Conservation (phyloP, 192 early-diverging fungal genomes). For the Umbelopsis isabellina region DNA sequence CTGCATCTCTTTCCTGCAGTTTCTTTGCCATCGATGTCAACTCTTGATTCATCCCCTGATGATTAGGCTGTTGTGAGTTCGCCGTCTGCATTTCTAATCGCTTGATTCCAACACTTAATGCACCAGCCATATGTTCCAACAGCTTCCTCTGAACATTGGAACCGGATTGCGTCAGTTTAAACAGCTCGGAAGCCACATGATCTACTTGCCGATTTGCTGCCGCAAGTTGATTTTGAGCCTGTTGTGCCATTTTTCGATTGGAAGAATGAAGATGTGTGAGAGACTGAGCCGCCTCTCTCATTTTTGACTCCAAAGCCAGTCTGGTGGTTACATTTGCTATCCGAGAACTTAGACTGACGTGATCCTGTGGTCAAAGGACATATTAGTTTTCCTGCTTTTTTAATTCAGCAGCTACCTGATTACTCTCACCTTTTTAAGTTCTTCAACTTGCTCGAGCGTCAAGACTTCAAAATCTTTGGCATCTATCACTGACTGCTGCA, state of each 20-base stretch:
- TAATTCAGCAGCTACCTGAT: neutral
- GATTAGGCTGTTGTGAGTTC: neutral
- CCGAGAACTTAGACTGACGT: constrained; percentile 50
- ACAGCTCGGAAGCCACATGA: constrained; percentile 51
- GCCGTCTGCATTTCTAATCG: constrained; percentile 47
- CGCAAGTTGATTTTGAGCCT: constrained; percentile 54
- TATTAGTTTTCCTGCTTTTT: constrained; percentile 6
- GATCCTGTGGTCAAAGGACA: constrained; percentile 43
- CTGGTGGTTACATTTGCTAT: constrained; percentile 50
- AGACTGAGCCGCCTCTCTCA: constrained; percentile 60
- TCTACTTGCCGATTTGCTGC: constrained; percentile 56
- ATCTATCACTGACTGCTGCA: constrained; percentile 60
- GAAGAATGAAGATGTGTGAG: constrained; percentile 53
- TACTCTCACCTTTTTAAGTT: constrained; percentile 50
- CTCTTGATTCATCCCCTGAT: constrained; percentile 1
- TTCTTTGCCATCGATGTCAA: neutral
- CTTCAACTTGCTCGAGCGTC: constrained; percentile 55
- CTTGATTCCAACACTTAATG: constrained; percentile 50
- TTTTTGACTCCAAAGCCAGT: constrained; percentile 59
- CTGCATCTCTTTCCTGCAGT: neutral
- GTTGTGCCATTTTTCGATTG: constrained; percentile 53
- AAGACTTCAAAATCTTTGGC: constrained; percentile 56
- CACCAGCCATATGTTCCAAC: constrained; percentile 57
- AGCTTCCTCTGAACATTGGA: constrained; percentile 49
- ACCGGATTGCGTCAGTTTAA: constrained; percentile 51